These are phyloP conservation scores for Oryza coarctata DNA, from an alignment of 176 grass and related monocot genomes.

Conservation along the genomic window DNA sequence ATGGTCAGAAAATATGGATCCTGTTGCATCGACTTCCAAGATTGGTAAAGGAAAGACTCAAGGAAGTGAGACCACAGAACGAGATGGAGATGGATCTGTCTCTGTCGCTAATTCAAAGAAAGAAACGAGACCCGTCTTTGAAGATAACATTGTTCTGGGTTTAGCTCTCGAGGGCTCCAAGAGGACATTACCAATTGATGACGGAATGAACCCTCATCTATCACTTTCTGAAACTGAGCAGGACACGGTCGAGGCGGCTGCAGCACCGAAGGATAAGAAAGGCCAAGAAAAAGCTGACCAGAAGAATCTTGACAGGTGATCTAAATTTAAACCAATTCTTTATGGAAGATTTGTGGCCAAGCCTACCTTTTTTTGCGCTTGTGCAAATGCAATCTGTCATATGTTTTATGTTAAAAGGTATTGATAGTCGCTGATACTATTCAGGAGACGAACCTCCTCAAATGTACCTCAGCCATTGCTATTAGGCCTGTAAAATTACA, in stretches of 20 bases:
- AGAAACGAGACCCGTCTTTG: conserved; percentile 67
- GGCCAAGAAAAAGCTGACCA: conserved; percentile 53
- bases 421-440: conserved; percentile 13
- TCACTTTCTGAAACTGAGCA: conserved; percentile 62
- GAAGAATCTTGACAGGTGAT: conserved; percentile 57
- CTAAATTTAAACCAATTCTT: background rate
- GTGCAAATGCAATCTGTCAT: conserved; percentile 39
- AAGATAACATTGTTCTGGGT: conserved; percentile 93
- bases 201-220: conserved; percentile 58
- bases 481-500: background rate
- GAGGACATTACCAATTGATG: conserved; percentile 86
- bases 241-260: conserved; percentile 46
- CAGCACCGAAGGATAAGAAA: conserved; percentile 57
- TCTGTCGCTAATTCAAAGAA: conserved; percentile 52
- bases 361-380: conserved; percentile 64
- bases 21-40: conserved; percentile 32
- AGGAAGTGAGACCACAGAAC: conserved; percentile 36
- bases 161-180: conserved; percentile 96
- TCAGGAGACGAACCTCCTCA: background rate
- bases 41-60: conserved; percentile 38
- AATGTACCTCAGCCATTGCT: background rate
- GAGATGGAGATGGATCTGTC: conserved; percentile 44
- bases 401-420: background rate
- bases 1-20: conserved; percentile 36
- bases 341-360: conserved; percentile 43